Evolutionary conservation across 495 filamentous ascomycete genomes (phyloP).

Genomic region (Xylaria intraflava): DNA sequence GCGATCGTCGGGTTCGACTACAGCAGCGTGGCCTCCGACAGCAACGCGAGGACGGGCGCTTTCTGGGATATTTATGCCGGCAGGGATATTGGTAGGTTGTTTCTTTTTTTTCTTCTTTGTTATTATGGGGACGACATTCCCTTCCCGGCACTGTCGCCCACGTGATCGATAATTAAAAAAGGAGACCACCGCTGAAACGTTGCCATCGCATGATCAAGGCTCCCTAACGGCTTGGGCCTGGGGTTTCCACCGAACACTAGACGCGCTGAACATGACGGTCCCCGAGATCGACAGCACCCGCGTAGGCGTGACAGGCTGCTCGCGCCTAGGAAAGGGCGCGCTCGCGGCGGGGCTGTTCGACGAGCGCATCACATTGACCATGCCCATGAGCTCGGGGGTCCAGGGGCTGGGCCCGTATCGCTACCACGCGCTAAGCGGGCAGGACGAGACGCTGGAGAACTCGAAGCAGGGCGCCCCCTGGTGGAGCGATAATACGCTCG

Average conservation of each 20-base stretch:
- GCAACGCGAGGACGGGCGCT: constrained; percentile 44
- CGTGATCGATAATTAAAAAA: too few species aligned
- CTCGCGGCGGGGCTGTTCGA: constrained; percentile 48
- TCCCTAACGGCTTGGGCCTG: constrained; percentile 48
- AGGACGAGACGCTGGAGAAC: constrained; percentile 50
- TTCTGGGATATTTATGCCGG: constrained; percentile 50
- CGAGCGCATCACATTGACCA: constrained; percentile 47
- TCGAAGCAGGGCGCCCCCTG: constrained; percentile 48
- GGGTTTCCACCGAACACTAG: constrained; percentile 48
- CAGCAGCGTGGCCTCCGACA: constrained; percentile 42
- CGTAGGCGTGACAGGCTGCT: constrained; percentile 48
- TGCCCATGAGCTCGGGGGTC: constrained; percentile 50
- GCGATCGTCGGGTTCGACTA: constrained; percentile 49
- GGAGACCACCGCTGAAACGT: too few species aligned
- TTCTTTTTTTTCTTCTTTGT: background rate
- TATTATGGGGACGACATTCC: background rate
- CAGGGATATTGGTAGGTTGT: constrained; percentile 40
- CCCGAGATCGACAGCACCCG: constrained; percentile 43
- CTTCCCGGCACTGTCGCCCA: background rate
- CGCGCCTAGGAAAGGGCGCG: constrained; percentile 46
- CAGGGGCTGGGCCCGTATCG: constrained; percentile 49
- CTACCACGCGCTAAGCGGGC: constrained; percentile 44
- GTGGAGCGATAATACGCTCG: constrained; percentile 44
- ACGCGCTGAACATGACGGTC: constrained; percentile 43
- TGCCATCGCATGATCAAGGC: constrained; percentile 21